These are phyloP conservation scores for Coemansia guatemalensis DNA, from an alignment of 192 early-diverging fungal genomes.

Conservation along the genomic window DNA sequence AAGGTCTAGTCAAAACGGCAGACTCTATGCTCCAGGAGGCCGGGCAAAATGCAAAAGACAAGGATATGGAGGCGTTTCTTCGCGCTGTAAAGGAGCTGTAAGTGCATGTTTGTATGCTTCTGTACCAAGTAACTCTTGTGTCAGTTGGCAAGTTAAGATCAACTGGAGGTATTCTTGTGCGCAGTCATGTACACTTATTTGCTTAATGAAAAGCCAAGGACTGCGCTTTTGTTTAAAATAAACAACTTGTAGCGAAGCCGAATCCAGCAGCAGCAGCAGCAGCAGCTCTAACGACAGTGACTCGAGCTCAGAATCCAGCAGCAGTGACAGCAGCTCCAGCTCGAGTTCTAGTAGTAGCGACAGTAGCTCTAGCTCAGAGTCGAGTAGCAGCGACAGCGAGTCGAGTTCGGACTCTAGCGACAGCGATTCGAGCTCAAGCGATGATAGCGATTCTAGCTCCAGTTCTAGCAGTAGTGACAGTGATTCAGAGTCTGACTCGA, in stretches of 20 bases:
- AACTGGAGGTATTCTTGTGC: no score
- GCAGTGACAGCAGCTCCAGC: no score
- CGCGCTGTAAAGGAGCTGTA: constrained; percentile 15
- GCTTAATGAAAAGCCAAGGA: neutral
- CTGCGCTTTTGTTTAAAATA: neutral
- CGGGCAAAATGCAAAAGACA: neutral
- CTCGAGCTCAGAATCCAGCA: constrained; percentile 15
- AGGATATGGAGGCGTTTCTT: no score
- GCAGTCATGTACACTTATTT: neutral
- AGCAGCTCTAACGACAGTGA: constrained; percentile 1
- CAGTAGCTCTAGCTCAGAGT: no score
- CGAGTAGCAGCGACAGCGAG: constrained; percentile 10
- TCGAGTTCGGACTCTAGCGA: constrained; percentile 2
- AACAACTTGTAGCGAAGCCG: neutral
- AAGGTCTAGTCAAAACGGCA: constrained; percentile 27
- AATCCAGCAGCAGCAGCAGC: no score
- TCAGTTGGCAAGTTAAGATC: no score
- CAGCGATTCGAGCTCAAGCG: constrained; percentile 4
- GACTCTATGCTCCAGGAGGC: constrained; percentile 27
- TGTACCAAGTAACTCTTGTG: neutral
- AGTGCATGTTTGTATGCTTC: neutral
- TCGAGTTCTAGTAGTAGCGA: constrained; percentile 4
- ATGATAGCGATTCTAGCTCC: constrained; percentile 4
- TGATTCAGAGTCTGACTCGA: constrained; percentile 2
- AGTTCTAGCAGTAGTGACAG: constrained; percentile 6